Evolutionary conservation across 257 asterid species (phyloP), one percentile per base, ranked within the genome.

Genomic region (Marsdenia floribunda): DNA sequence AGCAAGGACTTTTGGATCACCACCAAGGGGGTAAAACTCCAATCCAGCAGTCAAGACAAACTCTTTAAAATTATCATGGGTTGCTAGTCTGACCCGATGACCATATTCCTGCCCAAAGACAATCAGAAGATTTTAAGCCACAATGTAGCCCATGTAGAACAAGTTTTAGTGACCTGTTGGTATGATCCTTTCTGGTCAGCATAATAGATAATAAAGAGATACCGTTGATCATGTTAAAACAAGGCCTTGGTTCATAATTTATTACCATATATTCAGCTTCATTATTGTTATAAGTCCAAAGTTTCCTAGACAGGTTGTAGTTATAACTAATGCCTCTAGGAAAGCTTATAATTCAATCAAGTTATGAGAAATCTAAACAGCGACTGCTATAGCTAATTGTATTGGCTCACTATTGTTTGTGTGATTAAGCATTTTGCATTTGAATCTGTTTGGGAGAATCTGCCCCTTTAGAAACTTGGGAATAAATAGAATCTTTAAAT

Each of bases 1-100:
- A 75, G 97, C 97, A 74, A 92, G 97, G 77, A 85, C 87, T 85
- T 92, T 92, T 22, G 97, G 96, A 81, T 92, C 96, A 59, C 97
- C 96, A 46, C 97, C 97, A 22, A 92, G 96, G 74, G 96, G 92
- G 78, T 82, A 90, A 82, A 92, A 90, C 88, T 92, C 97, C 85
- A 92, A 82, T 16, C 97, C 97, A 75, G 97, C 87, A 52, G 86
- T 58, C 84, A 86, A 72, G 60, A 92, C 96, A 58, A 92, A 92
- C 75, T 90, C 97, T 85, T 82, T 84, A 76, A 92, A 92, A 87
- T 92, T 90, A 49, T 91, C 80, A 75, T 92, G 97, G 57, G 96
- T 86, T 33, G 97, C 97, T 58, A 92, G 82, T 77, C 97, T 84
- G 77, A 90, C 97, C 80, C 97, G 83, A 80, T 92, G 97, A 61